A percentile compares a stretch with the other conserved stretches of the same genome.
Evolutionary conservation across 202 grass and related monocot species (phyloP).

Genomic region (Schoenoplectus tabernaemontani): DNA sequence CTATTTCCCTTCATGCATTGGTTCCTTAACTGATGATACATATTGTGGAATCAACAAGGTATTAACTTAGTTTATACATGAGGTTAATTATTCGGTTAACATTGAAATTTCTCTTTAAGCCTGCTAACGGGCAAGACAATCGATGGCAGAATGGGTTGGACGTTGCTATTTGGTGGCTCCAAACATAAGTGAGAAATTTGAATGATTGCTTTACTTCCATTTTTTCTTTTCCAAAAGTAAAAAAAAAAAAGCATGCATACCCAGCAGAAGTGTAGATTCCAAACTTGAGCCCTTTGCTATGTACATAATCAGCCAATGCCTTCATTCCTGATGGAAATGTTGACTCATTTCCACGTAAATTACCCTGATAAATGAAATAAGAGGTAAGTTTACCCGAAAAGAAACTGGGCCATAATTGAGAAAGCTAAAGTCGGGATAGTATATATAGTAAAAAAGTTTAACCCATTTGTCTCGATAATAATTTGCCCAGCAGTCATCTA

Average conservation of each 20-base stretch:
- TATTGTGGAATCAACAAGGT: too few relatives aligned
- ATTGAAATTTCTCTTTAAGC: neutral
- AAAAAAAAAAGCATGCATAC: slow-evolving; percentile 8
- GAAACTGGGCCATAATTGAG: neutral
- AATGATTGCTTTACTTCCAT: neutral
- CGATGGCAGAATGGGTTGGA: too few relatives aligned
- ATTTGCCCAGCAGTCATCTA: slow-evolving; percentile 73
- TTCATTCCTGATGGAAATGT: slow-evolving; percentile 74
- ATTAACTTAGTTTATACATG: neutral
- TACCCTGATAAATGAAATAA: slow-evolving; percentile 34
- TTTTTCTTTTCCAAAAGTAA: neutral
- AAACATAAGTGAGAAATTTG: neutral
- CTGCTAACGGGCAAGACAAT: too few relatives aligned
- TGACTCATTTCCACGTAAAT: slow-evolving; percentile 32
- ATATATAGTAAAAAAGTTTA: neutral
- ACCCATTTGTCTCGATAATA: slow-evolving; percentile 37
- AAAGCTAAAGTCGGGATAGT: neutral
- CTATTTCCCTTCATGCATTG: too few relatives aligned
- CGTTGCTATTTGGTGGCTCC: neutral
- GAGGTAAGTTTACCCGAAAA: neutral
- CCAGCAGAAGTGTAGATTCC: slow-evolving; percentile 71
- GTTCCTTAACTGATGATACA: too few relatives aligned
- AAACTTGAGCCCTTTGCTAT: slow-evolving; percentile 61
- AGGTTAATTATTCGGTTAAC: neutral
- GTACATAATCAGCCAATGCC: slow-evolving; percentile 61